phyloP scores from a whole-genome alignment of 345 rosid species.

The Brassica carinata region DNA sequence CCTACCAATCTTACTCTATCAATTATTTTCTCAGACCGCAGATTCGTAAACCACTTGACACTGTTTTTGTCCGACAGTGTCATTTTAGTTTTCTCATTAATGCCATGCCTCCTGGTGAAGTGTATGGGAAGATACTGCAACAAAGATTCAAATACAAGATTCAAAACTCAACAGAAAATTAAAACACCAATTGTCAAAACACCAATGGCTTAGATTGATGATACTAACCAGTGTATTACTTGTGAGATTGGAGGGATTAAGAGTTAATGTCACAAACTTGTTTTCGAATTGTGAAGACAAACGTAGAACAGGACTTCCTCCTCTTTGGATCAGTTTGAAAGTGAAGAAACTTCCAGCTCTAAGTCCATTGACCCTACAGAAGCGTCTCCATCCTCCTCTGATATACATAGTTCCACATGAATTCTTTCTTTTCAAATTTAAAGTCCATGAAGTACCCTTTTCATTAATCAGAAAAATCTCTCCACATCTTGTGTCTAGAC shows the following conservation, averaged over 20 bases:
- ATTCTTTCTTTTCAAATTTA: background rate
- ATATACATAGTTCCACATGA: background rate
- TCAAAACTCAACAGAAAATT: background rate
- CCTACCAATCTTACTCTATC: background rate
- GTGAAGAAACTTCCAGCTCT: background rate
- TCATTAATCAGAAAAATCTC: conserved; percentile 22
- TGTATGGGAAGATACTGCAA: background rate
- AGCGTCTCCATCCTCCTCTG: conserved; percentile 9
- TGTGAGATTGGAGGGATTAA: background rate
- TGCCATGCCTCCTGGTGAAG: background rate
- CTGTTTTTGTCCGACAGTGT: background rate
- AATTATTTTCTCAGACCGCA: background rate
- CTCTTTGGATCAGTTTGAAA: background rate
- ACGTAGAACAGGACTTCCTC: conserved; percentile 6
- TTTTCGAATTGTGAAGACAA: background rate
- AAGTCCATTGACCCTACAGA: conserved; percentile 11
- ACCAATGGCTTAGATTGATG: background rate
- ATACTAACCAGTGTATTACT: conserved; percentile 3
- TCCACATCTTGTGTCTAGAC: background rate
- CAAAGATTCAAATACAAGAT: background rate
- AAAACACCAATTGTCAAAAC: too few species aligned
- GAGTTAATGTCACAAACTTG: conserved; percentile 8
- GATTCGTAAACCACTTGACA: background rate
- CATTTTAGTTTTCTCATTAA: background rate
- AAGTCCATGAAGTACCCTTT: conserved; percentile 9